These are phyloP conservation scores for Colletotrichum camelliae DNA, from an alignment of 2,329 filamentous ascomycete species.

Conservation along the genomic window DNA sequence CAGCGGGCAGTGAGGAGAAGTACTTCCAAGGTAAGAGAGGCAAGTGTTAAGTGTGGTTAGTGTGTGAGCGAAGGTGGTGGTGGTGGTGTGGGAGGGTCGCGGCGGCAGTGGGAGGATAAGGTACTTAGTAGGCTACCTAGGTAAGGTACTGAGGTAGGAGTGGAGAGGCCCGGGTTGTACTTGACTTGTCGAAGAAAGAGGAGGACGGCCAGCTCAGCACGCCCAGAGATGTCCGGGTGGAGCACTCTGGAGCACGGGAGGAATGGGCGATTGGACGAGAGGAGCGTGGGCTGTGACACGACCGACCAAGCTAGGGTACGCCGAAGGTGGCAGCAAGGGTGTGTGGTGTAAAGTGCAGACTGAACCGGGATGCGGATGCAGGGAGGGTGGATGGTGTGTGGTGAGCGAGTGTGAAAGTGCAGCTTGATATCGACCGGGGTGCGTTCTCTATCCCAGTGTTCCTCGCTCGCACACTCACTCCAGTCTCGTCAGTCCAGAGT, in stretches of 20 bases:
- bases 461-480: background rate
- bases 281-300: slow-evolving; percentile 36
- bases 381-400: slow-evolving; percentile 15
- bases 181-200: slow-evolving; percentile 14
- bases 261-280: slow-evolving; percentile 35
- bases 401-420: background rate
- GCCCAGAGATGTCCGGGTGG: slow-evolving; percentile 23
- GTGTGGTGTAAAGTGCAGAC: slow-evolving; percentile 8
- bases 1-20: background rate
- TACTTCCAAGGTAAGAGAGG: background rate
- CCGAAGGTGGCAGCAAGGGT: slow-evolving; percentile 22
- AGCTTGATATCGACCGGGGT: slow-evolving; percentile 20
- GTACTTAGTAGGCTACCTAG: background rate
- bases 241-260: slow-evolving; percentile 21
- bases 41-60: background rate
- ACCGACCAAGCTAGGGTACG: slow-evolving; percentile 20
- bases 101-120: slow-evolving; percentile 15
- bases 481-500: background rate
- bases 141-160: background rate
- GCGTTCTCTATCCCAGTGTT: background rate
- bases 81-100: background rate
- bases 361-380: background rate
- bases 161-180: slow-evolving; percentile 15
- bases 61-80: background rate
- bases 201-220: slow-evolving; percentile 22